Base-by-base conservation (phyloP, 441 rosid genomes). In the California macrophylla region DNA sequence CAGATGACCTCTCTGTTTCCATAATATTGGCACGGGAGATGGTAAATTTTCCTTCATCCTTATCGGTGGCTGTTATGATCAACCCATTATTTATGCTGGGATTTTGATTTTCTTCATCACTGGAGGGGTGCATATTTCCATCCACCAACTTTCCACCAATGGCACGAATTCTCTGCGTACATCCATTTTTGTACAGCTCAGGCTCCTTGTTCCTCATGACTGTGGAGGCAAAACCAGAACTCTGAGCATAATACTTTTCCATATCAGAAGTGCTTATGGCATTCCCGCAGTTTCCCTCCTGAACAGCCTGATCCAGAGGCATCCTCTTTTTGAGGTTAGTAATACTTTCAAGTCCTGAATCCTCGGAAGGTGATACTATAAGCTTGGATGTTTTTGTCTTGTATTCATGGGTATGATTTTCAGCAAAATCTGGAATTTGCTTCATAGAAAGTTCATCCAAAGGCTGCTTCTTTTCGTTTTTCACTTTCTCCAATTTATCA, bases 181-280 rank as follows among this genome's bases (percentile, higher is more conserved):
- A 81, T n/a, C 89, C 85, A 68, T 85, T 85, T 74, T 75, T 80
- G 69, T 77, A 78, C n/a, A 75, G 81, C 74, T 84, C 85, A 47
- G 88, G 78, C 72, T 84, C 93, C 78, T 83, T 90, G 71, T 82
- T 85, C 73, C 89, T 89, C 75, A 82, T 89, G 36, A 87, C 69
- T 70, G 89, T 84, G 75, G 97, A 86, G 25, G 89, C 81, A 81
- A 87, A 85, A 82, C 81, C 86, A 60, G 85, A 76, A 69, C 80
- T 82, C 69, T 83, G 85, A 66, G 76, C 74, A 66, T 47, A 71
- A 72, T 81, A 78, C 75, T 74, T 73, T 66, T 75, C 83, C 74
- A 72, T 78, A 52, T 75, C 77, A 68, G 85, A 74, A 73, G 40
- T 66, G 56, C 69, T 72, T 56, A 66, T 77, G 67, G 66, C 28